Base-by-base conservation (phyloP, 495 filamentous ascomycete species). In the Penicillium atrosanguineum region DNA sequence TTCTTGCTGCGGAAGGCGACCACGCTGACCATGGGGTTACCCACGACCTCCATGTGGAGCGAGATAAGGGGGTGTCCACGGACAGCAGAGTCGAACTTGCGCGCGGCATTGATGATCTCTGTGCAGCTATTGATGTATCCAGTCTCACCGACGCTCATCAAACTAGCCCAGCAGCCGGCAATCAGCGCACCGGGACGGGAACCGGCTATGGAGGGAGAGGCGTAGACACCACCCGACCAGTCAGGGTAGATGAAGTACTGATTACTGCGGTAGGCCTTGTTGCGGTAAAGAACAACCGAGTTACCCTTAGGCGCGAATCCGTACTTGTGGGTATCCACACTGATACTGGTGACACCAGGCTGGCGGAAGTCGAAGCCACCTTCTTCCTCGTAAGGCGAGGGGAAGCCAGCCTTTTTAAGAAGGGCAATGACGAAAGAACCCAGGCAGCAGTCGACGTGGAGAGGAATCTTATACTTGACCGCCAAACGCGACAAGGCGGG, bases 241-340 rank as follows among this genome's bases (percentile, higher is more conserved):
- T 93, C 87, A 6, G 95, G 87, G 34, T 88, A 91, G 69, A 99
- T 83, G 70, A 96, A 97, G 78, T 99, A 99, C 67, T 97, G 94
- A 67, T 96, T 88, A 34, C 80, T 78, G 54, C 94, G 85, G 44
- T 95, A 83, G 40, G 81, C 71, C 38, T 83, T 76, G 49, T 81
- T 89, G 62, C 95, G 90, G 77, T 97, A 97, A 48, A 99, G 82
- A 16, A 96, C 72, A 8, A 91, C 92, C 25, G 85, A 90, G 77
- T 94, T 97, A 49, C 94, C 94, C 72, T 97, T 97, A 20, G 94
- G 94, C 0, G 94, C 95, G 70, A 99, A 99, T 21, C 94, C 94
- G 69, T 99, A 98, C 70, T 98, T 98, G 76, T 98, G 94, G 26
- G 94, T 99, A 67, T 99, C 94, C 64, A 93, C 95, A 60, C 83